A percentile compares a stretch with the other conserved stretches of the same genome.
Evolutionary conservation across 2,329 filamentous ascomycete species (phyloP).

Genomic region (Zymoseptoria ardabiliae): DNA sequence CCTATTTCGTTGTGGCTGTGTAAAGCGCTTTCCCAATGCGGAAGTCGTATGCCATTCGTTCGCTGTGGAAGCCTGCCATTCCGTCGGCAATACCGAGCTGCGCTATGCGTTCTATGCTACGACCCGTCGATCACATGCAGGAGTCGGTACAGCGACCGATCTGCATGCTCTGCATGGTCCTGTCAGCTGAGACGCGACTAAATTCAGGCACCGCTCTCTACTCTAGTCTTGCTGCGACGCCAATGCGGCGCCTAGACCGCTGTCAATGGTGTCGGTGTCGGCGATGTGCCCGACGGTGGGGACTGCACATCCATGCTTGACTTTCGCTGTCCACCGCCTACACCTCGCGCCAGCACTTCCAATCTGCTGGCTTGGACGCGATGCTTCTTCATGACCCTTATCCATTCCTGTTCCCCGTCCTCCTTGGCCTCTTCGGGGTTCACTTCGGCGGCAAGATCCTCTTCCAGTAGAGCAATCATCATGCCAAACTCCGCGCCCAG

Average conservation of each 20-base stretch:
- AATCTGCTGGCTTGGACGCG: constrained; percentile 64
- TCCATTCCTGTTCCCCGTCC: constrained; percentile 62
- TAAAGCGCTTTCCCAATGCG: background rate
- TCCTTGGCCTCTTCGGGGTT: constrained; percentile 52
- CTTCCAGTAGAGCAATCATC: constrained; percentile 61
- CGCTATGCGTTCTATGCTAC: background rate
- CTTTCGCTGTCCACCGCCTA: constrained; percentile 23
- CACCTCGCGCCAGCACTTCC: constrained; percentile 29
- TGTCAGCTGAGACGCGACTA: background rate
- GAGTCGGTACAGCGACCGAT: background rate
- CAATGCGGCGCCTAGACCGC: background rate
- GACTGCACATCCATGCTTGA: constrained; percentile 52
- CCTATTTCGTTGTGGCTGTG: background rate
- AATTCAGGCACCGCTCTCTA: background rate
- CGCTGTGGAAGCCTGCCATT: background rate
- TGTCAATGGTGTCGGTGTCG: constrained; percentile 2
- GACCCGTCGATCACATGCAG: background rate
- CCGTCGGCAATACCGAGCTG: background rate
- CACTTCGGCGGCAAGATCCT: constrained; percentile 41
- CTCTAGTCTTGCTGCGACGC: background rate
- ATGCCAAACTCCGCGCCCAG: constrained; percentile 90
- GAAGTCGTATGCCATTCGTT: background rate
- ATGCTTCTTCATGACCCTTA: constrained; percentile 81
- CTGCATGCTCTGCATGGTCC: background rate
- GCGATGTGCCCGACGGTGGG: constrained; percentile 10